Conservation (phyloP, 495 filamentous ascomycete species). For the Trypethelium eluteriae region DNA sequence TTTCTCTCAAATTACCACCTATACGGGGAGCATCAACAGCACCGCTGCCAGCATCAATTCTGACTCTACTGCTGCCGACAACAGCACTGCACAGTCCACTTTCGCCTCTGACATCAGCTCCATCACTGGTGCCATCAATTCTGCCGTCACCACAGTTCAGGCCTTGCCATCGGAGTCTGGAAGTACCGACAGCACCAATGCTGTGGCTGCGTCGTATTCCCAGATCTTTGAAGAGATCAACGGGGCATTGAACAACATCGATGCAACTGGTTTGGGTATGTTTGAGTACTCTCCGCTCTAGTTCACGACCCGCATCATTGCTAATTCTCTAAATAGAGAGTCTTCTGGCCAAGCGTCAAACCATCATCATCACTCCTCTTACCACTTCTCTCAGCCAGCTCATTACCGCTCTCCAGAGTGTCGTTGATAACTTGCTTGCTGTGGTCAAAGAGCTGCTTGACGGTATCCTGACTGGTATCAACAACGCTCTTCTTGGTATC, state of each 20-base stretch:
- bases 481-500: conserved; percentile 23
- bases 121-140: conserved; percentile 22
- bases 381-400: conserved; percentile 21
- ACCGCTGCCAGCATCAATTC: conserved; percentile 20
- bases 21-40: conserved; percentile 25
- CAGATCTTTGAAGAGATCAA: conserved; percentile 24
- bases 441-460: conserved; percentile 24
- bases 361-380: conserved; percentile 12
- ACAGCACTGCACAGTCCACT: conserved; percentile 20
- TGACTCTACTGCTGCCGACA: conserved; percentile 18
- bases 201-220: conserved; percentile 19
- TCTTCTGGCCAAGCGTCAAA: conserved; percentile 10
- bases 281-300: not conserved
- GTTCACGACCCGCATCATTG: too few species aligned
- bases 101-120: conserved; percentile 19
- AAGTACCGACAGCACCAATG: conserved; percentile 16
- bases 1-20: conserved; percentile 24
- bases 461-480: conserved; percentile 24
- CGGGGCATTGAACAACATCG: conserved; percentile 25
- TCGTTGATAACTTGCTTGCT: conserved; percentile 26
- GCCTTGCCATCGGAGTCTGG: conserved; percentile 4
- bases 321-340: not conserved
- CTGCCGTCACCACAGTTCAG: conserved; percentile 14
- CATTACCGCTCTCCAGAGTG: conserved; percentile 20
- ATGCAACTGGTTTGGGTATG: conserved; percentile 24